Evolutionary conservation across 1,284 basidiomycete genomes (phyloP), one percentile per base, ranked within the genome.

Genomic region (Mycena sp.): DNA sequence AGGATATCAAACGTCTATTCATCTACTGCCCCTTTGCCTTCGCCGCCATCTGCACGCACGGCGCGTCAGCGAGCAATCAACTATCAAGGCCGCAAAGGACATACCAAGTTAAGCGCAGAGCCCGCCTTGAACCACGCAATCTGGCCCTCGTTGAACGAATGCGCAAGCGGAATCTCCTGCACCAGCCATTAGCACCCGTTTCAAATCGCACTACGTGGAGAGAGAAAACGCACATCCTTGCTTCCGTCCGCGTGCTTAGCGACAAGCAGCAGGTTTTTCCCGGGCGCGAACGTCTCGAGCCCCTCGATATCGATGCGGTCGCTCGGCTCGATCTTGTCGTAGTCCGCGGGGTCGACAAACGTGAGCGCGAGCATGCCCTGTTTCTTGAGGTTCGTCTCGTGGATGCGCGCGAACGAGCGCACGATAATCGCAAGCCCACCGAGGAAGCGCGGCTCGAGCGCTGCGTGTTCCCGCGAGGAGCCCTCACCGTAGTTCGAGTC

Each of bases 401-500:
- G 96, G 81, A 99, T 98, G 83, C 96, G 94, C 52, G 96, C 96
- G 79, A 98, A 98, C 38, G 92, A 95, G 75, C 95, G 90, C 74
- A 92, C 92, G 79, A 99, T 97, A 83, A 99, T 94, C 49, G 97
- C 97, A 64, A 93, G 85, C 72, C 95, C 96, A 74, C 96, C 96
- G 69, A 99, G 91, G 90, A 91, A 99, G 65, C 97, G 93, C 49
- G 97, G 96, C 84, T 99, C 96, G 61, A 99, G 92, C 61, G 96
- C 97, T 72, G 96, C 97, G 83, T 98, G 96, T 81, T 99, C 96
- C 80, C 96, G 94, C 64, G 96, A 98, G 32, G 95, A 98, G 72
- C 96, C 96, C 83, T 99, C 97, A 76, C 97, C 96, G 81, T 98
- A 98, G 88, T 99, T 99, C 83, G 90, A 87, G 83, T 96, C 94